Percentiles rank a stretch among this genome's conserved stretches.
These are phyloP conservation scores for Penicillium atrosanguineum DNA, from an alignment of 495 filamentous ascomycete species.

Conservation along the genomic window DNA sequence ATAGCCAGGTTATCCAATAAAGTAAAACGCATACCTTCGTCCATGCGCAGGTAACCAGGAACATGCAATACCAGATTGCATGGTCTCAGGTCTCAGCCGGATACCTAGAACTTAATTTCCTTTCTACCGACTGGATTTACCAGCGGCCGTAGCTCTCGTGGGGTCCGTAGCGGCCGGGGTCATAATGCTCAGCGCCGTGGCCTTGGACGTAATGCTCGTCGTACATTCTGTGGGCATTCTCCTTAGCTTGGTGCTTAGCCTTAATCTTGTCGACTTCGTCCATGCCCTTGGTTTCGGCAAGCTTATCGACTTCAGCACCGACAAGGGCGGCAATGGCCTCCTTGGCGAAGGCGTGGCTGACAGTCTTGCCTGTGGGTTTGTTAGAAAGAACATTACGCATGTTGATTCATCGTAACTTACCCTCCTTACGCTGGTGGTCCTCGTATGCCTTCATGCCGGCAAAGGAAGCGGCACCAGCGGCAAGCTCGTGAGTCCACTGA, in stretches of 20 bases:
- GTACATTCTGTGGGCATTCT: slow-evolving; percentile 64
- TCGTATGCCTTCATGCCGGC: slow-evolving; percentile 79
- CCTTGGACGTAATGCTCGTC: slow-evolving; percentile 53
- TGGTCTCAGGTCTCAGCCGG: background rate
- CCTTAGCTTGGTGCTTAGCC: slow-evolving; percentile 63
- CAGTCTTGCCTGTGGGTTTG: slow-evolving; percentile 56
- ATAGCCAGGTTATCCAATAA: slow-evolving; percentile 9
- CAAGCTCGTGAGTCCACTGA: slow-evolving; percentile 68
- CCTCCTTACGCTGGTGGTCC: slow-evolving; percentile 69
- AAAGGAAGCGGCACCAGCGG: slow-evolving; percentile 76
- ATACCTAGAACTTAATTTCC: background rate
- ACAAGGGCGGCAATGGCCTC: slow-evolving; percentile 69
- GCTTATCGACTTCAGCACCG: slow-evolving; percentile 73
- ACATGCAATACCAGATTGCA: background rate
- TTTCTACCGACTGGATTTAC: slow-evolving; percentile 9
- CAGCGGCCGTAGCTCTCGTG: slow-evolving; percentile 32
- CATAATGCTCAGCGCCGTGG: slow-evolving; percentile 42
- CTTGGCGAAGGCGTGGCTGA: slow-evolving; percentile 74
- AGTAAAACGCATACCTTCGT: slow-evolving; percentile 9
- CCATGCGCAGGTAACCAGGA: background rate
- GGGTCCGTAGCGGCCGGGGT: slow-evolving; percentile 38
- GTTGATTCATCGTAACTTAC: slow-evolving; percentile 34
- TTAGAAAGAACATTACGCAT: background rate
- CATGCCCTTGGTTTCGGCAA: slow-evolving; percentile 75
- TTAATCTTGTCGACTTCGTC: slow-evolving; percentile 65